Percentiles rank a stretch among this genome's conserved stretches.
Evolutionary conservation across 1,284 basidiomycete species (phyloP).

Genomic region (Cronartium quercuum): DNA sequence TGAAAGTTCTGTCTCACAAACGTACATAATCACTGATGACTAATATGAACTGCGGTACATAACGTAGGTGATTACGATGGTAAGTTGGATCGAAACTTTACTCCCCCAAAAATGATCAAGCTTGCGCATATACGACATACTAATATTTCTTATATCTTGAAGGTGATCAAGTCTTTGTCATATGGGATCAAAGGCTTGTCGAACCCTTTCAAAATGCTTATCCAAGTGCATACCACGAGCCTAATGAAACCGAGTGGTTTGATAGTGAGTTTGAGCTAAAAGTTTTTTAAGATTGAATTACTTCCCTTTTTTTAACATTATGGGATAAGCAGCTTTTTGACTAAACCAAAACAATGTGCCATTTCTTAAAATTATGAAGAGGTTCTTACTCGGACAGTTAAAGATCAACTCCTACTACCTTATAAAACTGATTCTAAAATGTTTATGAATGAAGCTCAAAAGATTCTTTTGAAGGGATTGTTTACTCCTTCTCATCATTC

Average conservation of each 20-base stretch:
- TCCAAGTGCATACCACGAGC: neutral
- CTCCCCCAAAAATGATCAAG: neutral
- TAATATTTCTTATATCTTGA: neutral
- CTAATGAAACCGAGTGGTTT: neutral
- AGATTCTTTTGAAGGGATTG: neutral
- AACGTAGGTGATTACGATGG: conserved; percentile 35
- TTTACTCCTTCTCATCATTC: conserved; percentile 9
- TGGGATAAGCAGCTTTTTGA: neutral
- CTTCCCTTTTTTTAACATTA: neutral
- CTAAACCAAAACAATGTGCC: too few relatives aligned
- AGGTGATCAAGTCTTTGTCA: conserved; percentile 28
- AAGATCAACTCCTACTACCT: neutral
- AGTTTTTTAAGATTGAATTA: too few relatives aligned
- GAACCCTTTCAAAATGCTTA: conserved; percentile 21
- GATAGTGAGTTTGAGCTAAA: neutral
- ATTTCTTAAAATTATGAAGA: too few relatives aligned
- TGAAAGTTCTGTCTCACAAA: neutral
- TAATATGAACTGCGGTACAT: neutral
- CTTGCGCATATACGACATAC: neutral
- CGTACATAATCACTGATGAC: neutral
- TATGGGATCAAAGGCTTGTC: conserved; percentile 10
- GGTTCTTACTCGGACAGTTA: too few relatives aligned
- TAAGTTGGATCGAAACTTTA: neutral
- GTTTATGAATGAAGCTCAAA: conserved; percentile 23
- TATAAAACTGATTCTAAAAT: neutral